phyloP scores from a whole-genome alignment of 2,329 filamentous ascomycete genomes.

The Colletotrichum brevisporum region DNA sequence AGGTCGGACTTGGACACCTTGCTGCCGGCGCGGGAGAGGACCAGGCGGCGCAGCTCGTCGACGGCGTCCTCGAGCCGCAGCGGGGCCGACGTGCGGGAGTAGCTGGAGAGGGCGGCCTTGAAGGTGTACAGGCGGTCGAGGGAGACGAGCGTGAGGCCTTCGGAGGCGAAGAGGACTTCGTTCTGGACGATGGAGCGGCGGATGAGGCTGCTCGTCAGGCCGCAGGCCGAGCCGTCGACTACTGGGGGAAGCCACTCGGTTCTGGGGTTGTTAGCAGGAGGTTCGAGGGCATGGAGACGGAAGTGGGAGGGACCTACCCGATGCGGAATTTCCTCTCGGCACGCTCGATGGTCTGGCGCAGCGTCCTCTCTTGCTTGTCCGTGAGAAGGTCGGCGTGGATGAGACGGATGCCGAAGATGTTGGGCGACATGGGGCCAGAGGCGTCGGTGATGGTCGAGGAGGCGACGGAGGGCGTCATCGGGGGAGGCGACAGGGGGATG shows the following conservation, averaged over 20 bases:
- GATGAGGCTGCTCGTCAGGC: constrained; percentile 66
- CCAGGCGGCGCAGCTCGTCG: constrained; percentile 72
- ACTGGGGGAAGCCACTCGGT: constrained; percentile 60
- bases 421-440: constrained; percentile 51
- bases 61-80: constrained; percentile 71
- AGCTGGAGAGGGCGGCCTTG: constrained; percentile 71
- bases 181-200: constrained; percentile 71
- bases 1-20: constrained; percentile 67
- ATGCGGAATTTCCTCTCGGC: constrained; percentile 61
- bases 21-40: constrained; percentile 66
- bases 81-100: constrained; percentile 61
- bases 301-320: constrained; percentile 39
- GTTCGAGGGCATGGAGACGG: constrained; percentile 26
- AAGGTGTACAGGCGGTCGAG: constrained; percentile 76
- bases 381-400: constrained; percentile 63
- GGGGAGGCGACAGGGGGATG: constrained; percentile 57
- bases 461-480: constrained; percentile 63
- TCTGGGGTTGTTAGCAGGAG: constrained; percentile 44
- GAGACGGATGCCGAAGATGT: constrained; percentile 64
- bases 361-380: constrained; percentile 60
- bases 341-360: constrained; percentile 65
- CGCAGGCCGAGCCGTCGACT: constrained; percentile 57
- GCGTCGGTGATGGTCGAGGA: constrained; percentile 54
- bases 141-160: constrained; percentile 71
- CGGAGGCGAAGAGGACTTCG: constrained; percentile 71